Conservation (phyloP, 441 rosid species). For the Brassica hybrid region DNA sequence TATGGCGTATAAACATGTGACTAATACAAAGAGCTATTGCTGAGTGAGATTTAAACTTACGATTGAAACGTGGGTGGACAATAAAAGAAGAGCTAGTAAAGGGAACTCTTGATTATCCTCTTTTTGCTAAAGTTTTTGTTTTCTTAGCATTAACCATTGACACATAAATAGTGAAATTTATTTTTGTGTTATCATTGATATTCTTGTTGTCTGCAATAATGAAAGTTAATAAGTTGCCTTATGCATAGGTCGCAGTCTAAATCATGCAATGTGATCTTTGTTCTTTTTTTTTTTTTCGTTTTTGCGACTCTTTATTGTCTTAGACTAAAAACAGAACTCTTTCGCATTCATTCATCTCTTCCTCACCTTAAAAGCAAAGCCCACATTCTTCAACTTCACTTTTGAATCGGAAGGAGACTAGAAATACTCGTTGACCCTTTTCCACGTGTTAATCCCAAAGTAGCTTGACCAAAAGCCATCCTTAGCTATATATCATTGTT, state of each 20-base stretch:
- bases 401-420: conserved; percentile 17
- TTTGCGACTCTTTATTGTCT: conserved; percentile 22
- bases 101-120: conserved; percentile 22
- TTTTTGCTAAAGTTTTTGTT: conserved; percentile 1
- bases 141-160: conserved; percentile 31
- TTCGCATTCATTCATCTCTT: conserved; percentile 28
- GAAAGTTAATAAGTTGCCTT: conserved; percentile 11
- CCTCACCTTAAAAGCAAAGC: conserved; percentile 29
- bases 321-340: conserved; percentile 29
- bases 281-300: neutral
- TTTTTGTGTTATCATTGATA: conserved; percentile 1
- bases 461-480: conserved; percentile 6
- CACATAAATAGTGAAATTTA: conserved; percentile 27
- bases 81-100: conserved; percentile 17
- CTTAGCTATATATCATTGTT: conserved; percentile 12
- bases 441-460: conserved; percentile 27
- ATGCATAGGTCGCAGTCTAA: conserved; percentile 35
- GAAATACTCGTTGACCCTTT: conserved; percentile 34
- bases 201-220: conserved; percentile 37
- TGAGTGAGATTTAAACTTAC: conserved; percentile 7
- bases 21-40: neutral
- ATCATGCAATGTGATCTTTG: conserved; percentile 30
- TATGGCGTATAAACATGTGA: neutral
- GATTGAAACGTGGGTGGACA: conserved; percentile 21
- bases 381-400: conserved; percentile 32